Evolutionary conservation across 768 basidiomycete species (phyloP).

Genomic region (Psilocybe azurescens): DNA sequence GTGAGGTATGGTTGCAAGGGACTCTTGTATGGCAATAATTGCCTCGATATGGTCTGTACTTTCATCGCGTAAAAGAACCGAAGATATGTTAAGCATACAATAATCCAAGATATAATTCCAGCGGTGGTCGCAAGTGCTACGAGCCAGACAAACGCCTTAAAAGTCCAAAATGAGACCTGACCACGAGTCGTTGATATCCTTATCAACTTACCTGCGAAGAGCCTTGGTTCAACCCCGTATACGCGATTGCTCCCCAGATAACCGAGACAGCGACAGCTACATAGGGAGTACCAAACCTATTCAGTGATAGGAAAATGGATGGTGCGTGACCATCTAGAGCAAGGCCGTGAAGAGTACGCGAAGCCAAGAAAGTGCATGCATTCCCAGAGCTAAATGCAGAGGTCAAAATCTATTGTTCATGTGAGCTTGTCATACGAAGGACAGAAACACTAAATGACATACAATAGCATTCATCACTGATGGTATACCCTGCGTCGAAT

Average conservation of each 20-base stretch:
- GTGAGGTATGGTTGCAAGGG: slow-evolving; percentile 55
- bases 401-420: slow-evolving; percentile 42
- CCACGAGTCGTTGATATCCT: not conserved
- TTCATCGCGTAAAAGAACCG: slow-evolving; percentile 34
- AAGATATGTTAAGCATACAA: slow-evolving; percentile 36
- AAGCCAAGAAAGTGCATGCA: slow-evolving; percentile 52
- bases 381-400: slow-evolving; percentile 68
- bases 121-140: slow-evolving; percentile 35
- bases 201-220: slow-evolving; percentile 28
- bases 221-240: slow-evolving; percentile 31
- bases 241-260: slow-evolving; percentile 31
- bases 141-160: slow-evolving; percentile 33
- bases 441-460: slow-evolving; percentile 9
- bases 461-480: slow-evolving; percentile 61
- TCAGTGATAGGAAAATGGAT: slow-evolving; percentile 32
- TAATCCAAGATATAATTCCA: slow-evolving; percentile 35
- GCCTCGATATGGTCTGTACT: slow-evolving; percentile 35
- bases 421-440: not conserved
- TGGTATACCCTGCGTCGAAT: slow-evolving; percentile 29
- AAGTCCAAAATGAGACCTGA: not conserved
- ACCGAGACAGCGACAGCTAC: slow-evolving; percentile 30
- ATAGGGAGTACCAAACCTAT: slow-evolving; percentile 36
- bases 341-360: slow-evolving; percentile 44
- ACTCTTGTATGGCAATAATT: slow-evolving; percentile 39
- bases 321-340: slow-evolving; percentile 45